Evolutionary conservation across 306 rosid genomes (phyloP).

Genomic region (Vigna nakashimae): DNA sequence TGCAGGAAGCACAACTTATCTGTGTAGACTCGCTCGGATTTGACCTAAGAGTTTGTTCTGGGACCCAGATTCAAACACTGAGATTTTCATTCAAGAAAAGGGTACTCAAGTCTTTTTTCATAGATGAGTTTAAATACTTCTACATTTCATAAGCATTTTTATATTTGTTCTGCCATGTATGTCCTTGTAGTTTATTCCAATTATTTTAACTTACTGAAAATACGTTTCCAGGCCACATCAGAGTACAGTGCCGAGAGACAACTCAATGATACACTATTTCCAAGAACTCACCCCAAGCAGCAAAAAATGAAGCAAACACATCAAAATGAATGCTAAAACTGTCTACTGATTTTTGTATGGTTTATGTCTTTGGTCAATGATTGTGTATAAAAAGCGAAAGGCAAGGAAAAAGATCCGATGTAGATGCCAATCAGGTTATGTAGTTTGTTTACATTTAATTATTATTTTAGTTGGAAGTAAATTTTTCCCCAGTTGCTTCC

Average conservation of each 20-base stretch:
- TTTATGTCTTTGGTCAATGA: slow-evolving; percentile 33
- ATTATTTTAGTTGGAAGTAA: slow-evolving; percentile 50
- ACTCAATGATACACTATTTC: slow-evolving; percentile 80
- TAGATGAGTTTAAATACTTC: slow-evolving; percentile 8
- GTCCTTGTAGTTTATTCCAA: slow-evolving; percentile 1
- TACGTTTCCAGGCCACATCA: slow-evolving; percentile 76
- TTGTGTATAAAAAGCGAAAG: slow-evolving; percentile 41
- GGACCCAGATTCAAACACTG: slow-evolving; percentile 90
- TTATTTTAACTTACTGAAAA: slow-evolving; percentile 24
- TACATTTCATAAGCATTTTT: slow-evolving; percentile 3
- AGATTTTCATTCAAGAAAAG: slow-evolving; percentile 74
- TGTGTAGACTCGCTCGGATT: slow-evolving; percentile 88
- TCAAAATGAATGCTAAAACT: slow-evolving; percentile 57
- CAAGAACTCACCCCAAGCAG: slow-evolving; percentile 68
- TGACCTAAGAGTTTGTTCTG: slow-evolving; percentile 89
- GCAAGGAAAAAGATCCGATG: slow-evolving; percentile 44
- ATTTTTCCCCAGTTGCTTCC: slow-evolving; percentile 30
- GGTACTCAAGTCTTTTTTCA: slow-evolving; percentile 55
- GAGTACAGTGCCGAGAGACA: slow-evolving; percentile 91
- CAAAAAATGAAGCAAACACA: slow-evolving; percentile 69
- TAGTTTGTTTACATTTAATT: slow-evolving; percentile 47
- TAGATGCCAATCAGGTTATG: slow-evolving; percentile 49
- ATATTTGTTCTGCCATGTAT: slow-evolving; percentile 12
- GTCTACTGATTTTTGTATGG: slow-evolving; percentile 40
- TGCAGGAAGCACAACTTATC: slow-evolving; percentile 87